Base-by-base conservation (phyloP, 2,329 filamentous ascomycete species). In the Penicillium sp. region DNA sequence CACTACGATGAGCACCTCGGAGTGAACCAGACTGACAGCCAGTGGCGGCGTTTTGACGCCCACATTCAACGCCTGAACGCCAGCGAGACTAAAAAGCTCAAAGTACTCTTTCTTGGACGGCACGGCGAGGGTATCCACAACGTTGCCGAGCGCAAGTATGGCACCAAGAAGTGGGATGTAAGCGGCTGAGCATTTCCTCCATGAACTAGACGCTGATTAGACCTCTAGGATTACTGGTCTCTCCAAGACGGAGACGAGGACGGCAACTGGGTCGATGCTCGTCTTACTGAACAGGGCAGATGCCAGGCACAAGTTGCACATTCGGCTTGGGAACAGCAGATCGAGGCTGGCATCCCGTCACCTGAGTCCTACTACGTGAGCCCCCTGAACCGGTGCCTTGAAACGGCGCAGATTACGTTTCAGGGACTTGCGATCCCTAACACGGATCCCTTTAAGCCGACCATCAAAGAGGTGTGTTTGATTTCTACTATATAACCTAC, bases 51-150 rank as follows among this genome's bases (percentile, higher is more conserved):
- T 12, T 82, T 87, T 44, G 69, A 71, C 12, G 64, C 76, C 44
- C 77, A 83, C 60, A 72, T 86, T 19, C 61, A 70, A 9, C 66
- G 70, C 3, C 66, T 86, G n/a, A 82, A 83, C 65, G 56, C 77
- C 2, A 71, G 72, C 3, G 68, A 68, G 0, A 47, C 65, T 0
- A 74, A 74, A 36, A 70, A 72, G 25, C 86, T 85, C 70, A 82
- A 82, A 51, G 72, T 88, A 0, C 73, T 88, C 38, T 85, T 82
- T 66, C 73, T 86, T 38, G 84, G 82, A 42, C 79, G 85, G 29
- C 85, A 88, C 66, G 85, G 85, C 23, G 79, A 87, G 68, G 85
- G 85, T 5, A 78, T 77, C 58, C 83, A 87, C 71, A 88, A 88
- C 66, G 83, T 84, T 13, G 85, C 84, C 1, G 82, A 87, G 65